Evolutionary conservation across 768 basidiomycete genomes (phyloP), one percentile per base, ranked within the genome.

Genomic region (Phlebiopsis flavidoalba): DNA sequence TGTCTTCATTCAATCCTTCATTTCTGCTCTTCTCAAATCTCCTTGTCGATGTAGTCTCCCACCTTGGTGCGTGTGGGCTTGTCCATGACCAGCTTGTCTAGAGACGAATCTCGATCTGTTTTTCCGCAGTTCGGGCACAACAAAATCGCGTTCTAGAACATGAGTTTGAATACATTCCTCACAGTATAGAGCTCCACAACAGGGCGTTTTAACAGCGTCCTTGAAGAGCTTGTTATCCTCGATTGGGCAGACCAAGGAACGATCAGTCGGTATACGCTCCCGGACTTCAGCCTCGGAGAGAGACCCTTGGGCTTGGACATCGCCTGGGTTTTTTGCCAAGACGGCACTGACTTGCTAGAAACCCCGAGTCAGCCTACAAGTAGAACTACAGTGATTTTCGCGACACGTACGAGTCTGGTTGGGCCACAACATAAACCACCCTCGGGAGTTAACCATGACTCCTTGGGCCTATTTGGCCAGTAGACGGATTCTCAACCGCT

Each of bases 401-500:
- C 17, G 15, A 37, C 17, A 83, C 94, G 69, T 75, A 98, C 96
- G 86, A 83, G 75, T 99, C 97, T 0, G 97, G 95, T 69, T 98
- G 90, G 0, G 96, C 96, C 45, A 96, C 90, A 19, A 99, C 97
- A 74, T 96, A 98, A n/a, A 40, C 94, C 93, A 62, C 97, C 97
- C 71, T 99, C 97, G 0, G 96, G 95, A 2, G 96, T 98, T 61
- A 99, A n/a, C 90, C 97, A 99, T 99, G 53, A 98, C 87, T 19
- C 96, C 95, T 66, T 89, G 88, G n/a, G 6, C 85, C 83, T 26
- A 89, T 75, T 60, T 86, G 85, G 21, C 83, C 87, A 59, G 76
- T 80, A 56, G 82, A 83, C 11, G 93, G 94, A 61, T 91, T 91
- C 59, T 97, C 95, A 26, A 98, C 95, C 0, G 94, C 89, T 73